A percentile compares a stretch with the other conserved stretches of the same genome.
Conservation (phyloP, 352 stramenopile genomes). For the Globisporangium viniferum region DNA sequence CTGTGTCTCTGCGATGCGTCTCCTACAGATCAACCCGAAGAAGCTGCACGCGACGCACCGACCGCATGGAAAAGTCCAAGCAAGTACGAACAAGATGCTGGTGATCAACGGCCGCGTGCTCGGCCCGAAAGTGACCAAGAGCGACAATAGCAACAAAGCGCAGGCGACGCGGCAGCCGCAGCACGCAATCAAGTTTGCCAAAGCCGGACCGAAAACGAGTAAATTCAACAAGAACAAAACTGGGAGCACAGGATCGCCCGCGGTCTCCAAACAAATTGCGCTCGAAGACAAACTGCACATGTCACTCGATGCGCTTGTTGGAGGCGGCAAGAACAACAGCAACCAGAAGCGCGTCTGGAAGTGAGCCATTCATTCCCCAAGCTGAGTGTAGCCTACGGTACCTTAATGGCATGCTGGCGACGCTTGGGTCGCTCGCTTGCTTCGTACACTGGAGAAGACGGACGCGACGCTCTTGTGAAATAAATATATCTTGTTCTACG, state of each 20-base stretch:
- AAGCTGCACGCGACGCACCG: constrained; percentile 43
- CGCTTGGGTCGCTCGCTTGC: background rate
- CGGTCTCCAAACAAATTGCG: constrained; percentile 24
- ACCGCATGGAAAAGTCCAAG: constrained; percentile 46
- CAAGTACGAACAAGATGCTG: constrained; percentile 30
- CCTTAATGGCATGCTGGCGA: background rate
- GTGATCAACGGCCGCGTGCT: constrained; percentile 67
- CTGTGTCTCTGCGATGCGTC: background rate
- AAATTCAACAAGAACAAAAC: constrained; percentile 10
- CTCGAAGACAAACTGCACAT: constrained; percentile 67
- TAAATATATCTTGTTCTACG: constrained; percentile 19
- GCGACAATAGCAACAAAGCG: constrained; percentile 23
- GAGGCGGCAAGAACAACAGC: constrained; percentile 9
- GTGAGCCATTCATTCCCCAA: background rate
- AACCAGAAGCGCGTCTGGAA: constrained; percentile 22
- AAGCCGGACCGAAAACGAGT: background rate
- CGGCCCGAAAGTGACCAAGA: constrained; percentile 35
- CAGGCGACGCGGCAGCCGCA: constrained; percentile 29
- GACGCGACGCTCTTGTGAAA: constrained; percentile 4
- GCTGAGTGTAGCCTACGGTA: too few relatives aligned
- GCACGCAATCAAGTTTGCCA: constrained; percentile 20
- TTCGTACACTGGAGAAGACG: background rate
- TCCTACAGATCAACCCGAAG: constrained; percentile 32
- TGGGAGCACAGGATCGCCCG: background rate
- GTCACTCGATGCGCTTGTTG: constrained; percentile 61